Evolutionary conservation across 352 stramenopile species (phyloP).

Genomic region (Phytophthora nicotianae): DNA sequence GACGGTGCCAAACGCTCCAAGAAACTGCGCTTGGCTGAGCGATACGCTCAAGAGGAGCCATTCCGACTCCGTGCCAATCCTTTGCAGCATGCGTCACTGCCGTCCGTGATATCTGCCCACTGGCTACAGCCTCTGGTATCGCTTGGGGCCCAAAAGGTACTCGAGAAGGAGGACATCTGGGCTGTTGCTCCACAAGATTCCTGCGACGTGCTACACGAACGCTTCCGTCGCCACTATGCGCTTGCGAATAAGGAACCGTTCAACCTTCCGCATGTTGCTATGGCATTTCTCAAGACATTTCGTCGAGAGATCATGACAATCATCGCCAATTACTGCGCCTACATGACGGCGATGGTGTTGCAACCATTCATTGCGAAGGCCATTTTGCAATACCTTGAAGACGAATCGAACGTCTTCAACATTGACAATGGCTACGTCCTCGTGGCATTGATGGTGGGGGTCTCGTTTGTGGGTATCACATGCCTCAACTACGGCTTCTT

Average conservation of each 20-base stretch:
- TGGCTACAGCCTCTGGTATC: slow-evolving; percentile 44
- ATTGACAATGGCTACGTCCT: slow-evolving; percentile 34
- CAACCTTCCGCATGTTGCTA: slow-evolving; percentile 23
- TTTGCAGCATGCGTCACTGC: slow-evolving; percentile 37
- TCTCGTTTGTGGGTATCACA: slow-evolving; percentile 34
- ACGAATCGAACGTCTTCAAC: slow-evolving; percentile 31
- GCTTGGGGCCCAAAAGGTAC: slow-evolving; percentile 34
- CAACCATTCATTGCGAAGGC: slow-evolving; percentile 33
- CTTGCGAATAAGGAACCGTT: slow-evolving; percentile 1
- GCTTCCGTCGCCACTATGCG: slow-evolving; percentile 25
- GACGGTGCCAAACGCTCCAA: slow-evolving; percentile 9
- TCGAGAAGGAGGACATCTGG: slow-evolving; percentile 45
- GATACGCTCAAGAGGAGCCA: slow-evolving; percentile 17
- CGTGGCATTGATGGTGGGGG: slow-evolving; percentile 22
- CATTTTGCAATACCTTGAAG: slow-evolving; percentile 36
- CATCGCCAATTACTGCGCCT: slow-evolving; percentile 35
- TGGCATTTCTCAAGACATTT: slow-evolving; percentile 36
- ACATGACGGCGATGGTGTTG: slow-evolving; percentile 37
- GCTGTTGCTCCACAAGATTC: slow-evolving; percentile 30
- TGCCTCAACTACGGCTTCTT: slow-evolving; percentile 49
- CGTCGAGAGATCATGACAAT: slow-evolving; percentile 27
- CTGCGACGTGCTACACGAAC: slow-evolving; percentile 23
- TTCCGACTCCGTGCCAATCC: slow-evolving; percentile 39
- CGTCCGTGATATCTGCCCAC: slow-evolving; percentile 30
- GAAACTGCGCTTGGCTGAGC: slow-evolving; percentile 20